Base-by-base conservation (phyloP, 768 basidiomycete species). In the Suillus lakei region DNA sequence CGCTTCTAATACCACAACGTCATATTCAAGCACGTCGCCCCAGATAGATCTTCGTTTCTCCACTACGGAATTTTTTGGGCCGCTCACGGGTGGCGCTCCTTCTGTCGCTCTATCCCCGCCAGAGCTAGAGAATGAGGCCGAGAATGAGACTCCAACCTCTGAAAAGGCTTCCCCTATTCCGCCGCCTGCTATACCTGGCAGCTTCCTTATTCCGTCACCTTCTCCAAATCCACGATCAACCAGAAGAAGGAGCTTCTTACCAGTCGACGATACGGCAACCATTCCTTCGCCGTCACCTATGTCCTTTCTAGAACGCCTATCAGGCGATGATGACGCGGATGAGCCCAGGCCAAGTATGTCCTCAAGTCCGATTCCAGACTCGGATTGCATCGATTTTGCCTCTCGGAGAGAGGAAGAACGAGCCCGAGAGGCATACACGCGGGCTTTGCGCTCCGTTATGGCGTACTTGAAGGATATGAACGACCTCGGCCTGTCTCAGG, bases 401-500 rank as follows among this genome's bases (percentile, higher is more conserved):
- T 74, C 83, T 62, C 86, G 86, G 43, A 85, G 84, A 62, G 91
- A 93, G 78, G 90, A 91, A 75, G 91, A 92, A 66, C 83, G 88
- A 38, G 85, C 83, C 21, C 83, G 87, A 36, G 91, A 93, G 72
- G 84, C 87, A 36, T 91, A 91, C 74, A 88, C 87, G 71, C 85
- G 92, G 51, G 95, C 94, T 38, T 83, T 99, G 61, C 87, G 93
- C 63, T 92, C 93, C 12, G 88, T 99, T 21, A 96, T 99, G 91
- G 94, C 95, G 8, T 99, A 99, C 77, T 85, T 99, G 23, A 89
- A 89, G 71, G 98, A 99, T 71, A 91, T 99, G 88, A 91, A 96
- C 73, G 98, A 99, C 73, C 82, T 99, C 36, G 90, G 89, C 21
- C 77, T 88, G 69, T 85, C 88, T 23, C 91, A 90, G 72, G 73